phyloP scores from a whole-genome alignment of 495 filamentous ascomycete species.

The Hypomontagnella monticulosa region DNA sequence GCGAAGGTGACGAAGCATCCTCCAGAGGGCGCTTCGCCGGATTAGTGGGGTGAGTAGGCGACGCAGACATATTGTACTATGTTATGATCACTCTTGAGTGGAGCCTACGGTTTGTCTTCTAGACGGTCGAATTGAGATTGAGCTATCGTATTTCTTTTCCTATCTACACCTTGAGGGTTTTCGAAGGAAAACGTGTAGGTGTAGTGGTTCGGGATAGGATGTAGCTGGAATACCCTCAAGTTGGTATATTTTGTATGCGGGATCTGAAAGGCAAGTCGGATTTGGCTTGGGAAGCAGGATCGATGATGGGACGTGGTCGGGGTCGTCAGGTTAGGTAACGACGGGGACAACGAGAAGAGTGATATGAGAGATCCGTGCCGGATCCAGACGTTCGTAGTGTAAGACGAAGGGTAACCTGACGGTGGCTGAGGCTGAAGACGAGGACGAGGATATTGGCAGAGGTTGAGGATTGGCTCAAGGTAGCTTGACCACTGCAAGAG shows the following conservation, averaged over 20 bases:
- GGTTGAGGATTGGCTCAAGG: slow-evolving; percentile 16
- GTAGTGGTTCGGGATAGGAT: slow-evolving; percentile 57
- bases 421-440: slow-evolving; percentile 1
- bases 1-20: slow-evolving; percentile 93
- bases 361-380: slow-evolving; percentile 35
- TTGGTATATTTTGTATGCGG: slow-evolving; percentile 38
- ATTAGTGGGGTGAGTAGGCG: slow-evolving; percentile 61
- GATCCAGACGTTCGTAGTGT: slow-evolving; percentile 30
- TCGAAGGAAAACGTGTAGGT: slow-evolving; percentile 94
- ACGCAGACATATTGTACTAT: slow-evolving; percentile 63
- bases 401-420: slow-evolving; percentile 7
- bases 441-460: slow-evolving; percentile 30
- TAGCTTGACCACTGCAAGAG: slow-evolving; percentile 24
- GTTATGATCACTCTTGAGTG: slow-evolving; percentile 49
- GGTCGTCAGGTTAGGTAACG: slow-evolving; percentile 31
- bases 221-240: slow-evolving; percentile 33
- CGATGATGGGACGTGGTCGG: slow-evolving; percentile 41
- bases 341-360: slow-evolving; percentile 37
- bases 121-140: slow-evolving; percentile 53
- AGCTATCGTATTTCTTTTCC: slow-evolving; percentile 53
- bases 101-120: slow-evolving; percentile 42
- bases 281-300: slow-evolving; percentile 41
- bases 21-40: slow-evolving; percentile 92
- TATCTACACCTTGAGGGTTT: slow-evolving; percentile 87
- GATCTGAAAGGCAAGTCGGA: slow-evolving; percentile 47